phyloP scores from a whole-genome alignment of 2,329 filamentous ascomycete genomes.

The Fusarium keratoplasticum region DNA sequence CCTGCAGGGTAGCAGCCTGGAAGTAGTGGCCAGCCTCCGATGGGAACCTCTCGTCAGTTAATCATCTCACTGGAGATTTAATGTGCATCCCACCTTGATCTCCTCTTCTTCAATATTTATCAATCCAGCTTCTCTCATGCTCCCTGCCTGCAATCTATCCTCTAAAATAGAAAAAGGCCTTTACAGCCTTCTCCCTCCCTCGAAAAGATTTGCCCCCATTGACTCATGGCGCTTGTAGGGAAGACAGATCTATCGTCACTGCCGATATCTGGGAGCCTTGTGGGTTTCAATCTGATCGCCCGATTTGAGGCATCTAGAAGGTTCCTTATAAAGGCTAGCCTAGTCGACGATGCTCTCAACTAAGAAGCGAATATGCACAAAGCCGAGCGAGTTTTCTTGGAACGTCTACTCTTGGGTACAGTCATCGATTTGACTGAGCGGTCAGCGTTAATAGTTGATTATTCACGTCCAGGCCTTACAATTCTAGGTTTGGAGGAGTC shows the following conservation, averaged over 20 bases:
- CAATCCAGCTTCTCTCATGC: conserved; percentile 1
- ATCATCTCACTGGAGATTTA: rapidly evolving
- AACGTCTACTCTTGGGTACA: background rate
- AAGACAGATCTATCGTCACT: conserved; percentile 6
- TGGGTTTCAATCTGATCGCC: conserved; percentile 15
- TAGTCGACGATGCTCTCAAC: too few relatives aligned
- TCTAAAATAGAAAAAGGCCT: conserved; percentile 10
- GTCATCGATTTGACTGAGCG: background rate
- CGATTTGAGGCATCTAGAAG: background rate
- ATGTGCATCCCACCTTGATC: background rate
- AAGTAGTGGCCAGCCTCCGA: conserved; percentile 16
- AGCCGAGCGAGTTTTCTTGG: background rate
- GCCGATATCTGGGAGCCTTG: background rate
- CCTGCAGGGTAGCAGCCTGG: conserved; percentile 13
- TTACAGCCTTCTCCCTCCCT: conserved; percentile 2
- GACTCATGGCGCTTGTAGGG: conserved; percentile 10
- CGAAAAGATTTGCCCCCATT: conserved; percentile 16
- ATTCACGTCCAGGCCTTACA: background rate
- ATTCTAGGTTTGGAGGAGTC: background rate
- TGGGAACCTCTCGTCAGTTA: background rate
- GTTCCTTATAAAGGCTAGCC: too few relatives aligned
- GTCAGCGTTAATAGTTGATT: background rate
- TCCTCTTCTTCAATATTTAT: background rate
- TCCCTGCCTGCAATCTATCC: background rate
- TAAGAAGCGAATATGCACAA: too few relatives aligned